phyloP scores from a whole-genome alignment of 257 asterid species.

The Lithospermum erythrorhizon region DNA sequence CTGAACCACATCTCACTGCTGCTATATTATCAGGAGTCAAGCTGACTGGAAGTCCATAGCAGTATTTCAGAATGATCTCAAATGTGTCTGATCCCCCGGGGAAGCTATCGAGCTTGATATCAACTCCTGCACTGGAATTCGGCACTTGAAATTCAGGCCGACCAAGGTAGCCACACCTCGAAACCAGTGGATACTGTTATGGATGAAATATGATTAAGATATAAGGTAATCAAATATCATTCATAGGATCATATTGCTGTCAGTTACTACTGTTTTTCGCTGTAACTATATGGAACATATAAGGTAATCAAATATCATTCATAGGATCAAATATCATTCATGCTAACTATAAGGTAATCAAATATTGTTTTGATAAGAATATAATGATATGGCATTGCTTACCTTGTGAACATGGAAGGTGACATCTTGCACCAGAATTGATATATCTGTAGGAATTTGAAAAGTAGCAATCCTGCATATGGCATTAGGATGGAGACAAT shows the following conservation, averaged over 20 bases:
- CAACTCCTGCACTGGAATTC: conserved; percentile 23
- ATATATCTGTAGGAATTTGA: conserved; percentile 62
- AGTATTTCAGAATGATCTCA: conserved; percentile 43
- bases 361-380: too few species aligned
- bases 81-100: conserved; percentile 80
- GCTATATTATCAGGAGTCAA: conserved; percentile 51
- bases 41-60: conserved; percentile 51
- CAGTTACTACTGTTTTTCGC: not conserved
- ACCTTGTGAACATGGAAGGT: conserved; percentile 79
- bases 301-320: not conserved
- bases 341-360: too few species aligned
- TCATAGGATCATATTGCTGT: not conserved
- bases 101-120: conserved; percentile 50
- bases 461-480: conserved; percentile 56
- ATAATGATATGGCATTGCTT: not conserved
- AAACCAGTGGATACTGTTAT: conserved; percentile 55
- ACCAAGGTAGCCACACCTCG: conserved; percentile 54
- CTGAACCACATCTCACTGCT: conserved; percentile 70
- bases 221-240: not conserved
- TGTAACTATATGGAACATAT: not conserved
- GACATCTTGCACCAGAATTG: conserved; percentile 65
- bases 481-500: not conserved
- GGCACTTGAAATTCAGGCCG: conserved; percentile 29
- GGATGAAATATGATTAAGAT: conserved; percentile 3
- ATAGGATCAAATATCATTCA: too few species aligned